Conservation (phyloP, 164 flowering plant genomes). For the Protea cynaroides region DNA sequence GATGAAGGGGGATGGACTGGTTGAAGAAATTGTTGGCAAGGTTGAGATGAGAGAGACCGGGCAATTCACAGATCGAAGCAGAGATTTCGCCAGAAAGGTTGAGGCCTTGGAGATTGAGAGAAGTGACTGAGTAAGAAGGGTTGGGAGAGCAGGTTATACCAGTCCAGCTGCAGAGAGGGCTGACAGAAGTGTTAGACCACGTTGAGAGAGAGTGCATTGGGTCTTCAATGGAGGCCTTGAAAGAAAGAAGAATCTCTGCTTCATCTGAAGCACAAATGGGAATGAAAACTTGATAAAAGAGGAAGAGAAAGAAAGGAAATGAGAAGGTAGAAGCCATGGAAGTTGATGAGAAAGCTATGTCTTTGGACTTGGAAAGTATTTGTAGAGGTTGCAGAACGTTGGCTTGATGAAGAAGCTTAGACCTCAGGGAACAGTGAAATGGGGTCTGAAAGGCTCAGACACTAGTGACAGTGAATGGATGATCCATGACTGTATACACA, state of each 20-base stretch:
- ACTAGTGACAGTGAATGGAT: not conserved
- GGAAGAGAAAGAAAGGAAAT: conserved; percentile 7
- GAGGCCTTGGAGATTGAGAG: conserved; percentile 54
- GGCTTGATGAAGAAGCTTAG: too few species aligned
- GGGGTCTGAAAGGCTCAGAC: not conserved
- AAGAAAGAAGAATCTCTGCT: conserved; percentile 46
- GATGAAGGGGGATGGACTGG: conserved; percentile 68
- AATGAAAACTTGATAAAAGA: conserved; percentile 30
- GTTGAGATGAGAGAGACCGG: conserved; percentile 44
- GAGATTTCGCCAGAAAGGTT: conserved; percentile 83
- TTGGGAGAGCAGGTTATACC: conserved; percentile 53
- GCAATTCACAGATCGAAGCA: conserved; percentile 56
- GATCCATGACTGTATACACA: too few species aligned
- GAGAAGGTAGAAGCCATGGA: conserved; percentile 25
- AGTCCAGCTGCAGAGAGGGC: conserved; percentile 71
- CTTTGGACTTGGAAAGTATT: not conserved
- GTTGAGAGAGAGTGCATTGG: conserved; percentile 50
- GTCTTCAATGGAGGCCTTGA: conserved; percentile 68
- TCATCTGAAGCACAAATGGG: conserved; percentile 36
- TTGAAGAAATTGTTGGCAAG: conserved; percentile 73
- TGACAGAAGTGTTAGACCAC: conserved; percentile 54
- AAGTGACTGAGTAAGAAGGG: conserved; percentile 30
- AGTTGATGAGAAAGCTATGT: conserved; percentile 11
- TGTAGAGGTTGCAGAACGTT: too few species aligned
- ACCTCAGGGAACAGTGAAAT: too few species aligned